phyloP scores from a whole-genome alignment of 352 stramenopile genomes.

The Pythium aquatile region DNA sequence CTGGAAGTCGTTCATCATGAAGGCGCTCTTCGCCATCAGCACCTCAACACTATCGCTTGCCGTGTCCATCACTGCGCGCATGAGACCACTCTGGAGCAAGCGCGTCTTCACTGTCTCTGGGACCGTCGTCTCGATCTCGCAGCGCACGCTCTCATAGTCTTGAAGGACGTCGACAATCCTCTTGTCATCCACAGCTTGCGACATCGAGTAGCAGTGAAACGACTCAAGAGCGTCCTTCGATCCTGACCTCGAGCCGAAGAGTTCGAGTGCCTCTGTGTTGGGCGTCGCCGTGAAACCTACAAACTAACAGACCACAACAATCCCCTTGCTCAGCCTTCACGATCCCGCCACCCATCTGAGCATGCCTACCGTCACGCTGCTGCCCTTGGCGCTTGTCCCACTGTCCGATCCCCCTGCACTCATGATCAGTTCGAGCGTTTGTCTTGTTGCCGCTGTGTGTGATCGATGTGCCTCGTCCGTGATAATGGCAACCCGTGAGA shows the following conservation, averaged over 20 bases:
- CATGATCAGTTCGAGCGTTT: slow-evolving; percentile 68
- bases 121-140: slow-evolving; percentile 57
- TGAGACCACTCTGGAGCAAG: slow-evolving; percentile 27
- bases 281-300: slow-evolving; percentile 81
- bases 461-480: slow-evolving; percentile 84
- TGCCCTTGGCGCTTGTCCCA: background rate
- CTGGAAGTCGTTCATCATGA: slow-evolving; percentile 78
- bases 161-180: slow-evolving; percentile 67
- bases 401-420: slow-evolving; percentile 35
- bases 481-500: slow-evolving; percentile 73
- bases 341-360: background rate
- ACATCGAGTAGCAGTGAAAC: slow-evolving; percentile 79
- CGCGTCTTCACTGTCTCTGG: slow-evolving; percentile 36
- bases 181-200: slow-evolving; percentile 44
- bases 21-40: slow-evolving; percentile 61
- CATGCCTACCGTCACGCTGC: slow-evolving; percentile 1
- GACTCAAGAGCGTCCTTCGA: slow-evolving; percentile 26
- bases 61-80: slow-evolving; percentile 54
- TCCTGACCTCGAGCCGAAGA: slow-evolving; percentile 51
- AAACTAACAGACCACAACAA: slow-evolving; percentile 38
- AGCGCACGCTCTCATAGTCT: slow-evolving; percentile 57
- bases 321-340: background rate
- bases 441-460: slow-evolving; percentile 60
- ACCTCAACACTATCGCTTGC: slow-evolving; percentile 60
- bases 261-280: slow-evolving; percentile 54